Base-by-base conservation (phyloP, 192 early-diverging fungal species). In the Spizellomyces sp. region DNA sequence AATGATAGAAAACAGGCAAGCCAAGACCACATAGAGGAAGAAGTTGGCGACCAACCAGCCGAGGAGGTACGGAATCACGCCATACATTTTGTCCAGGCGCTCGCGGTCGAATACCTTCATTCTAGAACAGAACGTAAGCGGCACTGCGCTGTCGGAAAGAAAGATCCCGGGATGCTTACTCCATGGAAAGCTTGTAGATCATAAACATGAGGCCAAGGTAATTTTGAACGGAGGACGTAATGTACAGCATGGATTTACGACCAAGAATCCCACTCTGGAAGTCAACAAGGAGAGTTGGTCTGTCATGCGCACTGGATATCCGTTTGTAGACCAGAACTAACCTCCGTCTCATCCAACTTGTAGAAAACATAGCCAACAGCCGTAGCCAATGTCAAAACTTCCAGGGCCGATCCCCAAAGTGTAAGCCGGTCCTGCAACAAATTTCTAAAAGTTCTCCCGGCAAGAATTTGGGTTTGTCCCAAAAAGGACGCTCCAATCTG, bases 91-190 rank as follows among this genome's bases (percentile, higher is more conserved):
- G 78, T 84, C 83, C 22, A 59, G 66, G 12, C 80, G 68, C 46
- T 84, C 83, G 10, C 79, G 60, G 58, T 84, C 83, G 71, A 84
- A 84, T 8, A 84, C 80, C 48, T 77, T 62, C 66, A 84, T 75
- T 45, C 79, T 80, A 63, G 6, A 27, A 50, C 36, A 19, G 8
- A 21, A 22, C 27, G 27, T 36, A 36, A 36, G 27, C 27, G 3
- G 0, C 14, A 43, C 12, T 45, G 43, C 17, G 48, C 1, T 0
- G 64, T 55, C 22, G 1, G 43, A n/a, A 55, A 22, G 43, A 61
- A 22, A 14, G 59, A 42, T 19, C 27, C 27, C 3, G 27, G 27
- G 3, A 36, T 45, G 69, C 78, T 75, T 67, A 80, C 74, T 82
- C 80, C 50, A 55, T 43, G 22, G 64, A 62, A 8, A 79, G 64